These are phyloP conservation scores for Malassezia sympodialis DNA, from an alignment of 1,284 basidiomycete genomes.

Conservation along the genomic window DNA sequence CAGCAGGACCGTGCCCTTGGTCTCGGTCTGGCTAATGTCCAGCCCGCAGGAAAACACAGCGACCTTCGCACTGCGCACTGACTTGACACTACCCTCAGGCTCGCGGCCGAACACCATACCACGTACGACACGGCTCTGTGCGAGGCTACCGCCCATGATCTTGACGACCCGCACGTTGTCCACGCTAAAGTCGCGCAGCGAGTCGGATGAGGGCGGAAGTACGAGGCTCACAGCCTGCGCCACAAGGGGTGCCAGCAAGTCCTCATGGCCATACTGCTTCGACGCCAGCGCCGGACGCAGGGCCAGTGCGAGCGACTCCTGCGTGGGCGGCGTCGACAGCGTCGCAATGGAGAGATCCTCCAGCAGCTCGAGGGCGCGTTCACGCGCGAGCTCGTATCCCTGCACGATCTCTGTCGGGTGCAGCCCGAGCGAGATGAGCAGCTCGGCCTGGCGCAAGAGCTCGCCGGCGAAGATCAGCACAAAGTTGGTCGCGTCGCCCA, in stretches of 20 bases:
- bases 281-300: constrained; percentile 86
- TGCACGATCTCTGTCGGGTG: constrained; percentile 81
- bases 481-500: constrained; percentile 93
- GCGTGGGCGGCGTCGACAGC: constrained; percentile 69
- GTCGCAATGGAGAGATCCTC: constrained; percentile 54
- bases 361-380: constrained; percentile 74
- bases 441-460: constrained; percentile 84
- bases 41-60: constrained; percentile 87
- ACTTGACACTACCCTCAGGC: constrained; percentile 74
- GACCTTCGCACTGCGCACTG: constrained; percentile 52
- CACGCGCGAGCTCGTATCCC: constrained; percentile 88
- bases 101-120: constrained; percentile 98
- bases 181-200: constrained; percentile 52
- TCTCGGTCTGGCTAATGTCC: constrained; percentile 92
- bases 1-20: constrained; percentile 93
- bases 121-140: constrained; percentile 74
- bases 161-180: constrained; percentile 98
- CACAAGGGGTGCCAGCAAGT: constrained; percentile 69
- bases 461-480: constrained; percentile 94
- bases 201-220: constrained; percentile 21
- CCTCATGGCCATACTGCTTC: constrained; percentile 92
- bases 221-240: constrained; percentile 67
- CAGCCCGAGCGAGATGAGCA: constrained; percentile 85
- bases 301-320: constrained; percentile 64
- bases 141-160: constrained; percentile 84